phyloP scores from a whole-genome alignment of 139 green algal species.

The Microglena sp. region DNA sequence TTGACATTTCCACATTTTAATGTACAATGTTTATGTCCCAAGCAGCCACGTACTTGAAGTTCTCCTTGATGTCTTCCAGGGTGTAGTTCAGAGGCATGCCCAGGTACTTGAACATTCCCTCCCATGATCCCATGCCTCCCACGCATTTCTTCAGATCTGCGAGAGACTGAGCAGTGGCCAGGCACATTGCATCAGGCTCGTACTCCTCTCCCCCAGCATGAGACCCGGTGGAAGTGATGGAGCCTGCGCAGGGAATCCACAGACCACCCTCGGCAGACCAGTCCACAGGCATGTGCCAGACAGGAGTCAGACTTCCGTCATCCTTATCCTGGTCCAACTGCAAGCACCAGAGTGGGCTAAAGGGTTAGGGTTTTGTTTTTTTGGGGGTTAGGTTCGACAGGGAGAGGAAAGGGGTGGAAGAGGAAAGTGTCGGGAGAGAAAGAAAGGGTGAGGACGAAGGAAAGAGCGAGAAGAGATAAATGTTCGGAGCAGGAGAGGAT shows the following conservation, averaged over 20 bases:
- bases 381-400: background rate
- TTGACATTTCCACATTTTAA: no score
- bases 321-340: background rate
- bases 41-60: slow-evolving; percentile 1
- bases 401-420: background rate
- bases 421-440: no score
- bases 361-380: no score
- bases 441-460: no score
- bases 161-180: background rate
- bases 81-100: slow-evolving; percentile 13
- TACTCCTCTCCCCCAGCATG: slow-evolving; percentile 31
- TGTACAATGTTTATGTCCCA: no score
- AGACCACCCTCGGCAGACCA: slow-evolving; percentile 13
- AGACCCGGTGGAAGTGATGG: slow-evolving; percentile 20
- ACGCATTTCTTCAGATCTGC: background rate
- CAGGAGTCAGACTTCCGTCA: slow-evolving; percentile 4
- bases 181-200: slow-evolving; percentile 21
- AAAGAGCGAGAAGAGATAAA: no score
- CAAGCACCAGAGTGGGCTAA: no score
- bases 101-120: slow-evolving; percentile 1
- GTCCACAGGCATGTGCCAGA: background rate
- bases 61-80: slow-evolving; percentile 14
- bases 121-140: background rate
- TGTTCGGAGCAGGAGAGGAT: no score
- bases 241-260: slow-evolving; percentile 19